A percentile compares a stretch with the other conserved stretches of the same genome.
phyloP scores from a whole-genome alignment of 2,329 filamentous ascomycete species.

The Metarhizium brunneum region DNA sequence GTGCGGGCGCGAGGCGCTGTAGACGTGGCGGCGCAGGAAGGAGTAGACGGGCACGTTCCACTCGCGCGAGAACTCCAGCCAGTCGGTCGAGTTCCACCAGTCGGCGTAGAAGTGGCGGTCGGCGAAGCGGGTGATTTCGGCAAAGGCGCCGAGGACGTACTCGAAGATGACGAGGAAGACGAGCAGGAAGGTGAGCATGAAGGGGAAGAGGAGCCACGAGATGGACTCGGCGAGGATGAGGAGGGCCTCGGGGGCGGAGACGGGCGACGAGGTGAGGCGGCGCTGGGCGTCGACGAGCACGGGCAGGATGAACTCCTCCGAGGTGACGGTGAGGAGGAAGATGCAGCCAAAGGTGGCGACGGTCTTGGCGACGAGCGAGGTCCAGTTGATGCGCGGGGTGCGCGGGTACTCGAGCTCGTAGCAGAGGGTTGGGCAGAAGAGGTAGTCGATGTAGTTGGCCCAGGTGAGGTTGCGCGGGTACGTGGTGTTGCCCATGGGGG shows the following conservation, averaged over 20 bases:
- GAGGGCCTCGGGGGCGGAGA: slow-evolving; percentile 50
- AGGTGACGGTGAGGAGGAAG: slow-evolving; percentile 83
- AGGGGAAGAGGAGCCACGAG: slow-evolving; percentile 86
- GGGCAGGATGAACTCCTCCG: slow-evolving; percentile 91
- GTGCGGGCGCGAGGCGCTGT: slow-evolving; percentile 68
- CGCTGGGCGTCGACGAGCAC: slow-evolving; percentile 64
- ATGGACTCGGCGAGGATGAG: slow-evolving; percentile 85
- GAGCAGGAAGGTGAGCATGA: slow-evolving; percentile 90
- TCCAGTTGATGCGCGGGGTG: slow-evolving; percentile 64
- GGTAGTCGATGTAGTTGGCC: slow-evolving; percentile 74
- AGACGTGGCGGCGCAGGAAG: slow-evolving; percentile 91
- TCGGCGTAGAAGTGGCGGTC: slow-evolving; percentile 87
- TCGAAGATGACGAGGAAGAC: slow-evolving; percentile 99
- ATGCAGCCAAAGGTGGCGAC: slow-evolving; percentile 92
- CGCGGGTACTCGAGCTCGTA: slow-evolving; percentile 97
- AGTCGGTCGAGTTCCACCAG: slow-evolving; percentile 73
- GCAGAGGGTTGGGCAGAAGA: slow-evolving; percentile 90
- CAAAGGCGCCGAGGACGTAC: slow-evolving; percentile 88
- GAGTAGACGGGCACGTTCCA: slow-evolving; percentile 98
- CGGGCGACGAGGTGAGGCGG: slow-evolving; percentile 36
- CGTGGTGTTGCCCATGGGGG: slow-evolving; percentile 78
- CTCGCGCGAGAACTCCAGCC: slow-evolving; percentile 91
- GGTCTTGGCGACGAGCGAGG: slow-evolving; percentile 74
- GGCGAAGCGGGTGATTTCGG: slow-evolving; percentile 86
- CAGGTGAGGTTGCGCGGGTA: slow-evolving; percentile 84